phyloP scores from a whole-genome alignment of 2,329 filamentous ascomycete genomes.

The Colletotrichum lini region DNA sequence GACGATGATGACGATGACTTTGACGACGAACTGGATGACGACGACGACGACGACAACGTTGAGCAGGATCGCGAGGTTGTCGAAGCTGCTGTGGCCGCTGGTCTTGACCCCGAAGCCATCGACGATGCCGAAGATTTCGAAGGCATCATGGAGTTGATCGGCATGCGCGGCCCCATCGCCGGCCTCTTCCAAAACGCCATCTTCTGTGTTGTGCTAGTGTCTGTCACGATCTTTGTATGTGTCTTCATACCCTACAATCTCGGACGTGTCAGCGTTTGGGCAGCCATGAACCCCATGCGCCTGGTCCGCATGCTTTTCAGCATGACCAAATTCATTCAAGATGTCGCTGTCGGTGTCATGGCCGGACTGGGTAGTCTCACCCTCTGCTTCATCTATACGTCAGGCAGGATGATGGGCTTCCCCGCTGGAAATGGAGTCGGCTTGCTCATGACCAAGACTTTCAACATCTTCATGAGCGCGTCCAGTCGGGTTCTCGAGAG shows the following conservation, averaged over 20 bases:
- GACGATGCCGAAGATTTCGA: conserved; percentile 96
- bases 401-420: conserved; percentile 41
- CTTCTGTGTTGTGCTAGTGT: conserved; percentile 92
- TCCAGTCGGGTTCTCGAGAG: conserved; percentile 64
- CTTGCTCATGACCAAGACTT: conserved; percentile 50
- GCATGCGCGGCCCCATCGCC: conserved; percentile 93
- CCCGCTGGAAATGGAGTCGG: conserved; percentile 35
- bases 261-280: conserved; percentile 85
- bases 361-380: conserved; percentile 49
- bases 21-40: conserved; percentile 57
- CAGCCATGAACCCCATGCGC: conserved; percentile 84
- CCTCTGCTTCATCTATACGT: conserved; percentile 34
- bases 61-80: conserved; percentile 71
- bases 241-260: conserved; percentile 94
- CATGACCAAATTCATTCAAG: conserved; percentile 84
- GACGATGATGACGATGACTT: conserved; percentile 56
- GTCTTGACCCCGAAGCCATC: conserved; percentile 80
- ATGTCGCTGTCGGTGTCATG: conserved; percentile 76
- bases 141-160: conserved; percentile 94
- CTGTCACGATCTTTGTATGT: conserved; percentile 86
- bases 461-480: conserved; percentile 59
- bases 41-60: conserved; percentile 49
- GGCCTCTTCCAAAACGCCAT: conserved; percentile 95
- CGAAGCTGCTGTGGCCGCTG: conserved; percentile 76
- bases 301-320: conserved; percentile 81